Percentiles rank a stretch among this genome's conserved stretches.
Conservation (phyloP, 768 basidiomycete genomes). For the Lactarius hengduanensis region DNA sequence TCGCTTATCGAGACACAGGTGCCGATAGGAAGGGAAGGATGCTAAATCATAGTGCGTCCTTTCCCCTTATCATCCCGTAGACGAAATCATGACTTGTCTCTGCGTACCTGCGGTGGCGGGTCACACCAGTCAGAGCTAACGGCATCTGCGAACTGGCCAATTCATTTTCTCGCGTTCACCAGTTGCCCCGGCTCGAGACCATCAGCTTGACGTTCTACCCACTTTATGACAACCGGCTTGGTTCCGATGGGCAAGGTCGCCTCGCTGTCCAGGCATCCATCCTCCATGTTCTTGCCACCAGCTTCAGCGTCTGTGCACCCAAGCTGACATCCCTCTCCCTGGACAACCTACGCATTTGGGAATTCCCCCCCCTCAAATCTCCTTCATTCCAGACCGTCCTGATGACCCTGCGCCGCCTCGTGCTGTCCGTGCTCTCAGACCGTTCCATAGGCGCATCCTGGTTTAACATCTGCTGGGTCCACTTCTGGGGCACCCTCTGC, state of each 20-base stretch:
- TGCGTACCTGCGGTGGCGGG: neutral
- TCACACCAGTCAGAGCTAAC: neutral
- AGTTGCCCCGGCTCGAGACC: neutral
- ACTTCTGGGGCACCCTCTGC: neutral
- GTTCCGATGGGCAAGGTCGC: neutral
- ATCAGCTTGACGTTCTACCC: neutral
- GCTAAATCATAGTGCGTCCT: neutral
- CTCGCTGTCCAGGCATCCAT: neutral
- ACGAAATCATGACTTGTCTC: neutral
- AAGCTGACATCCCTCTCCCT: neutral
- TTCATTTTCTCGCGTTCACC: neutral
- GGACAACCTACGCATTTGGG: neutral
- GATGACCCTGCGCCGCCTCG: neutral
- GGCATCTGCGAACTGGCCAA: neutral
- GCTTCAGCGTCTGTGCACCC: neutral
- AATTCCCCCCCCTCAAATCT: neutral
- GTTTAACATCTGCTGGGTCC: neutral
- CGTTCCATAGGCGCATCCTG: no score
- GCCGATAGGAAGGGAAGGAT: neutral
- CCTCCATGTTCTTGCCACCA: neutral
- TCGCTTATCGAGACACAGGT: slow-evolving; percentile 1
- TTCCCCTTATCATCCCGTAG: no score
- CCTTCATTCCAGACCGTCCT: neutral
- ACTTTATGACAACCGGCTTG: neutral
- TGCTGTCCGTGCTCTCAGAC: slow-evolving; percentile 2